Conservation (phyloP, 139 green algal genomes). For the Chlamydomonas schloesseri region DNA sequence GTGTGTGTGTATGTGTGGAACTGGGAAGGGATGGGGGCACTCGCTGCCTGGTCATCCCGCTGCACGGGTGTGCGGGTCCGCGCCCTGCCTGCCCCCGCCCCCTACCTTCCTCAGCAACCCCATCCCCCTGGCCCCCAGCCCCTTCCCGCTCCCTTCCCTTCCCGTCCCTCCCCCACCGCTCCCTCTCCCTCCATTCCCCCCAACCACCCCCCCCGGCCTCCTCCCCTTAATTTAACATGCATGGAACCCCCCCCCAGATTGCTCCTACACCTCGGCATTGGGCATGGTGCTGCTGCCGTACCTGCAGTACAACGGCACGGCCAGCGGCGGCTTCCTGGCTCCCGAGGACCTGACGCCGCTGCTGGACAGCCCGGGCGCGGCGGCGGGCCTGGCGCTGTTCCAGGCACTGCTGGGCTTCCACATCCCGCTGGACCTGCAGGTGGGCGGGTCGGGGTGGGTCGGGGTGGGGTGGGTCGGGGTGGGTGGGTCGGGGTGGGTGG, state of each 20-base stretch:
- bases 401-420: constrained; percentile 25
- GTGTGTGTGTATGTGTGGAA: too few species aligned
- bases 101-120: too few species aligned
- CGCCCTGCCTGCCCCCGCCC: too few species aligned
- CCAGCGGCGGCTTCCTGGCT: constrained; percentile 26
- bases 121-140: too few species aligned
- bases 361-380: constrained; percentile 31
- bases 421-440: background rate
- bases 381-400: constrained; percentile 19
- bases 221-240: too few species aligned
- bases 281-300: constrained; percentile 46
- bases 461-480: too few species aligned
- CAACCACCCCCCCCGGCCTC: background rate
- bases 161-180: background rate
- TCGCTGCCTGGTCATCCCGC: too few species aligned
- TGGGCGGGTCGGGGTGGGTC: background rate
- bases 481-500: too few species aligned
- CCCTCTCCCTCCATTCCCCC: background rate
- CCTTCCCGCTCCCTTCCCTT: background rate
- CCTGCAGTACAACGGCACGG: constrained; percentile 35
- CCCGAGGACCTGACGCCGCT: constrained; percentile 7
- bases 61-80: too few species aligned
- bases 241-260: constrained; percentile 17
- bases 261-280: constrained; percentile 22
- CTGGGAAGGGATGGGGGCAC: too few species aligned